Evolutionary conservation across 2,329 filamentous ascomycete species (phyloP).

Genomic region (Phaeosphaeriaceae sp.): DNA sequence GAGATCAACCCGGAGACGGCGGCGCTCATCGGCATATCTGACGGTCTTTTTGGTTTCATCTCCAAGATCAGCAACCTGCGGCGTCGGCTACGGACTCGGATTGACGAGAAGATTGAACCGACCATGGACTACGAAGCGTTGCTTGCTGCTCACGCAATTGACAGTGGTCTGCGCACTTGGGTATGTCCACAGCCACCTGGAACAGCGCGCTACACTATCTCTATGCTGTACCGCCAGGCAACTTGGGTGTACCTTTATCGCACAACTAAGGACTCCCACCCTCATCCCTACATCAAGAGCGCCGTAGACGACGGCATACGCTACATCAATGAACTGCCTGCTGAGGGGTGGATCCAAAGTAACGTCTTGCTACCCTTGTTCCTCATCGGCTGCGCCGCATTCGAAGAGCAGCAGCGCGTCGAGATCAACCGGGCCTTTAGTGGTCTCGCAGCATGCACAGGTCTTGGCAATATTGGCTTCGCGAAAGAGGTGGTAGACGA

Average conservation of each 20-base stretch:
- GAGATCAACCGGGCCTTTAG: slow-evolving; percentile 63
- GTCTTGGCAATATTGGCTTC: slow-evolving; percentile 64
- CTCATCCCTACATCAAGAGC: slow-evolving; percentile 61
- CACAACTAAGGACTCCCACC: slow-evolving; percentile 64
- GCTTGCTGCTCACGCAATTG: slow-evolving; percentile 76
- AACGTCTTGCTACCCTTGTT: slow-evolving; percentile 68
- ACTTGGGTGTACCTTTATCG: slow-evolving; percentile 70
- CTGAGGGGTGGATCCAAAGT: slow-evolving; percentile 62
- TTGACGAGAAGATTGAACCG: slow-evolving; percentile 67
- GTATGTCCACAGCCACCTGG: slow-evolving; percentile 63
- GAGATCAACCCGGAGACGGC: slow-evolving; percentile 63
- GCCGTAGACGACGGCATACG: slow-evolving; percentile 65
- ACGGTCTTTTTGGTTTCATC: slow-evolving; percentile 80
- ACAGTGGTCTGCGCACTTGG: slow-evolving; percentile 77
- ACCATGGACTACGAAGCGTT: slow-evolving; percentile 76
- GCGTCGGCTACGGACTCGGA: slow-evolving; percentile 74
- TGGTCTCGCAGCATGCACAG: slow-evolving; percentile 62
- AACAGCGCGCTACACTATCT: slow-evolving; percentile 62
- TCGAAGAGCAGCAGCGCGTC: slow-evolving; percentile 61
- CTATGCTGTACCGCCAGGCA: slow-evolving; percentile 67
- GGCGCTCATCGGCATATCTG: slow-evolving; percentile 78
- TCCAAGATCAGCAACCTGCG: slow-evolving; percentile 80
- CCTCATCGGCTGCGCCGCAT: slow-evolving; percentile 67
- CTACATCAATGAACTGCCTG: slow-evolving; percentile 63
- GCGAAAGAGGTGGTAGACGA: slow-evolving; percentile 63